Conservation (phyloP, 305 asterid species). For the Fraxinus sp. region DNA sequence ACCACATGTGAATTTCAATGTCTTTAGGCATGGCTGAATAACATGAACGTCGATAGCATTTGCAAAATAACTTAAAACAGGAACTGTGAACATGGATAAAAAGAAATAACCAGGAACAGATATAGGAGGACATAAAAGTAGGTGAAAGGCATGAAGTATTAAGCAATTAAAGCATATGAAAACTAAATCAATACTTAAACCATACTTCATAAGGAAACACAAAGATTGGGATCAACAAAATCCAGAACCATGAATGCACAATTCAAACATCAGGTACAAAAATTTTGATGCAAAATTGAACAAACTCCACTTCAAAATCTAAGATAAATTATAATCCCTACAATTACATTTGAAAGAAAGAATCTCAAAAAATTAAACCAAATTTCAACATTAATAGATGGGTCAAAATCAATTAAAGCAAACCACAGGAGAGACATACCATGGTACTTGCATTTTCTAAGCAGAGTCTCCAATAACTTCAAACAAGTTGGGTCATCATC, state of each 20-base stretch:
- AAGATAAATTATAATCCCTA: conserved; percentile 19
- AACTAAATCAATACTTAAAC: neutral
- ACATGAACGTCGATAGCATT: neutral
- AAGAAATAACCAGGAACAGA: neutral
- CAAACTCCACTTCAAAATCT: neutral
- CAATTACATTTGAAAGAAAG: neutral
- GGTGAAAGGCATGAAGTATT: neutral
- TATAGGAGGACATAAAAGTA: neutral
- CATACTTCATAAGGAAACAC: conserved; percentile 12
- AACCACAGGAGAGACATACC: conserved; percentile 32
- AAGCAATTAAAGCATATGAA: neutral
- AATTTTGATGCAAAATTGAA: neutral
- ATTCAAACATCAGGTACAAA: neutral
- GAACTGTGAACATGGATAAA: neutral
- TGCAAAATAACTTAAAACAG: neutral
- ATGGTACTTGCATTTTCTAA: conserved; percentile 67
- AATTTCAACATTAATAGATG: neutral
- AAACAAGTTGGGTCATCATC: conserved; percentile 69
- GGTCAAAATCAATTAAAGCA: neutral
- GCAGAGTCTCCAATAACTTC: conserved; percentile 55
- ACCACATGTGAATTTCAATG: neutral
- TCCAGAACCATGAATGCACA: conserved; percentile 5
- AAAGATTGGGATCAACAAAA: conserved; percentile 25
- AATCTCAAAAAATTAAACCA: conserved; percentile 24
- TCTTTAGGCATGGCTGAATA: neutral